Base-by-base conservation (phyloP, 2,329 filamentous ascomycete species). In the Sphaerostilbella broomeana region DNA sequence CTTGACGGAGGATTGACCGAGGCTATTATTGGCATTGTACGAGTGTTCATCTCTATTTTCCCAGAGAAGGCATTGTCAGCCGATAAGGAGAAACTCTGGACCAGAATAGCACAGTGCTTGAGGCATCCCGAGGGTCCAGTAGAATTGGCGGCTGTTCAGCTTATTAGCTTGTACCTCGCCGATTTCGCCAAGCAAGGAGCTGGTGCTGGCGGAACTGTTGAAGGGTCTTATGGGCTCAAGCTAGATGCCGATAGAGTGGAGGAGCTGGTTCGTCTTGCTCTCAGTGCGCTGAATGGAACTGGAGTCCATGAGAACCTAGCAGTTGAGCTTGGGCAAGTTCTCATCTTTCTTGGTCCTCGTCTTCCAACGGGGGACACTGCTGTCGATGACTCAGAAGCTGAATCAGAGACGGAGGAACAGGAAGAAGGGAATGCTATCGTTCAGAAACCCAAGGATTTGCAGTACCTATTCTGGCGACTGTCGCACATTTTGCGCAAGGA, bases 401-500 rank as follows among this genome's bases (percentile, higher is more conserved):
- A 66, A 3, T 61, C 62, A 43, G 41, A 65, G 54, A 12, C 64
- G 61, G 64, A 66, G 2, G 67, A 66, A 4, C 65, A 67, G 11
- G 63, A 66, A 1, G 67, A 67, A 9, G 63, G 65, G 19, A 53
- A 61, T 11, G 65, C 67, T 18, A 63, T 67, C 28, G 63, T 61
- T 6, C 60, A 61, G 10, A 63, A 47, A 47, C 55, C 43, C 46
- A 60, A 48, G 29, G 57, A 64, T 32, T 69, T 94, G 20, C 73
- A 81, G 43, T 89, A 86, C 60, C 72, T 97, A 39, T 83, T 95
- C 56, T 75, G 78, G 51, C 82, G 86, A 51, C 72, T 94, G 3
- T 84, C 86, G 0, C 80, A 79, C 45, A 81, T 94, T 43, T 71
- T 95, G 25, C 79, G 90, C 30, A 80, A 83, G 49, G 86, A 94